Conservation (phyloP, 1,284 basidiomycete species). For the Xerocomus amazonicus region DNA sequence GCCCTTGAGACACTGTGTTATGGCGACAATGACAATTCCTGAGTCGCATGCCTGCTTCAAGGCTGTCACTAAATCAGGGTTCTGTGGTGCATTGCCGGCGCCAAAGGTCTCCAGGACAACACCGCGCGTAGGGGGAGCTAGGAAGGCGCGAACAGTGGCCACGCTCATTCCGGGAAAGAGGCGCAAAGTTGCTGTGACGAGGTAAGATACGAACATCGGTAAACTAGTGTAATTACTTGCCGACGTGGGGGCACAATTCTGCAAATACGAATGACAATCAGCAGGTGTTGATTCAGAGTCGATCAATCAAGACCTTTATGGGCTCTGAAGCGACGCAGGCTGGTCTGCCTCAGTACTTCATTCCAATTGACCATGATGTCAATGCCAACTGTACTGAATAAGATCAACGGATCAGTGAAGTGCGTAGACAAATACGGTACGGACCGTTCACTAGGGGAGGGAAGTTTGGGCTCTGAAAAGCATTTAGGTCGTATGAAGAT, state of each 20-base stretch:
- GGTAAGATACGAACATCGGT: slow-evolving; percentile 2
- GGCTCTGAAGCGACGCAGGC: slow-evolving; percentile 70
- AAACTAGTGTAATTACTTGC: slow-evolving; percentile 37
- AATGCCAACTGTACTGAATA: slow-evolving; percentile 65
- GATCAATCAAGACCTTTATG: slow-evolving; percentile 60
- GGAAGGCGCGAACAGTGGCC: slow-evolving; percentile 68
- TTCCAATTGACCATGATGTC: slow-evolving; percentile 87
- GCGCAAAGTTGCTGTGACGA: slow-evolving; percentile 60
- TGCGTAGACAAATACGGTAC: neutral
- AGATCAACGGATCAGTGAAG: neutral
- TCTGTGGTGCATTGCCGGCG: slow-evolving; percentile 81
- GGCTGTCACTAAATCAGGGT: slow-evolving; percentile 61
- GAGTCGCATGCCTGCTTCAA: slow-evolving; percentile 79
- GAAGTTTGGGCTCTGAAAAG: slow-evolving; percentile 86
- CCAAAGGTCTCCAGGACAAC: slow-evolving; percentile 90
- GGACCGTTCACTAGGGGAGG: slow-evolving; percentile 78
- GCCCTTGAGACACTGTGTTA: slow-evolving; percentile 86
- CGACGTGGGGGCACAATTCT: slow-evolving; percentile 80
- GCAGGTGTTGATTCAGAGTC: slow-evolving; percentile 1
- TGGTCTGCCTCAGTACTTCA: slow-evolving; percentile 76
- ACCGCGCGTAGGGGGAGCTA: slow-evolving; percentile 67
- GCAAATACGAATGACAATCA: slow-evolving; percentile 9
- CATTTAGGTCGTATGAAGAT: slow-evolving; percentile 83
- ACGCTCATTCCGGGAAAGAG: slow-evolving; percentile 86
- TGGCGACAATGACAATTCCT: slow-evolving; percentile 86